Conservation (phyloP, 805 yeast genomes). For the Scheffersomyces coipomensis region DNA sequence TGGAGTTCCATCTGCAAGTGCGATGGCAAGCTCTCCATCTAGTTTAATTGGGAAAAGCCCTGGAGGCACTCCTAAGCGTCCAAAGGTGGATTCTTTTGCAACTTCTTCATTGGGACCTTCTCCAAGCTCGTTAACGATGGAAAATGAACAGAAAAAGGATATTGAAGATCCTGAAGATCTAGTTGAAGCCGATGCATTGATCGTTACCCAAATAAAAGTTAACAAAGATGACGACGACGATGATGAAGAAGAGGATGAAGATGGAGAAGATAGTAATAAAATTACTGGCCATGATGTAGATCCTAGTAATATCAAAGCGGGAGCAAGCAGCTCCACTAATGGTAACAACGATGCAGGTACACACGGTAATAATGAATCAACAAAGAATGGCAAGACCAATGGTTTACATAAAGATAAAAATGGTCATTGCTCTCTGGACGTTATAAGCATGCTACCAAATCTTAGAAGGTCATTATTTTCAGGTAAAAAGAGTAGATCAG, state of each 20-base stretch:
- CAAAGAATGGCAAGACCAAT: too few relatives aligned
- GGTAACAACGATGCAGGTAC: too few relatives aligned
- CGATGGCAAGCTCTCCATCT: neutral
- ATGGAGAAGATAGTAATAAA: neutral
- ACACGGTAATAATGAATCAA: too few relatives aligned
- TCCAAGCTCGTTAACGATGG: neutral
- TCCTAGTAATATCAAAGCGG: too few relatives aligned
- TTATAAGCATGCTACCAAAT: constrained; percentile 16
- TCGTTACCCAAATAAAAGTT: constrained; percentile 2
- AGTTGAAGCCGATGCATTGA: constrained; percentile 7
- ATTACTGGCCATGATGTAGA: too few relatives aligned
- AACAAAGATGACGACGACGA: constrained; percentile 1
- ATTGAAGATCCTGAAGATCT: constrained; percentile 1
- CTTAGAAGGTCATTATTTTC: constrained; percentile 17
- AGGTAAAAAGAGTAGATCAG: constrained; percentile 16
- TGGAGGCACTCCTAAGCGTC: neutral
- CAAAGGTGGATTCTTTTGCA: neutral
- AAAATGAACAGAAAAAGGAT: neutral
- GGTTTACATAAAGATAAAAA: too few relatives aligned
- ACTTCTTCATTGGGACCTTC: neutral
- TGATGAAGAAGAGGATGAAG: constrained; percentile 3
- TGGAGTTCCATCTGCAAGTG: neutral
- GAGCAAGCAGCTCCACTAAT: too few relatives aligned
- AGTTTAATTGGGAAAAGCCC: constrained; percentile 1
- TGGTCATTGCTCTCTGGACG: too few relatives aligned